Conservation (phyloP, 2,329 filamentous ascomycete species). For the Xylariaceae sp. region DNA sequence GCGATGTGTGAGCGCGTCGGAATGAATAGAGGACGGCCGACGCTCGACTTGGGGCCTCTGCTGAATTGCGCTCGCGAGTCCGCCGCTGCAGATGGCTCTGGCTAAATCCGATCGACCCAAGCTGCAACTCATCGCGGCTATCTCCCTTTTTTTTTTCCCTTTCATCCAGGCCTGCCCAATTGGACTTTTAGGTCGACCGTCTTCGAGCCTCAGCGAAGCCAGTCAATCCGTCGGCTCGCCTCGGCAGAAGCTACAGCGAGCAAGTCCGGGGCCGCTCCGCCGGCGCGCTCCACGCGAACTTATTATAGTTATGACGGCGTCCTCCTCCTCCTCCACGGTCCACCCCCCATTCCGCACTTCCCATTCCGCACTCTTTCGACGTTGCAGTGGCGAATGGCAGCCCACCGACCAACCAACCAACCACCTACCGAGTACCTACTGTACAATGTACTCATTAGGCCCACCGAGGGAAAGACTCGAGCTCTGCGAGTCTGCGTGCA, state of each 20-base stretch:
- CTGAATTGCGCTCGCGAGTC: not conserved
- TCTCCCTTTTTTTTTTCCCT: no score
- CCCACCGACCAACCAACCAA: no score
- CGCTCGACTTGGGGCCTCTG: not conserved
- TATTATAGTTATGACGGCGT: not conserved
- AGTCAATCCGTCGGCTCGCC: not conserved
- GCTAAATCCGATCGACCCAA: not conserved
- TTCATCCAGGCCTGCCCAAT: not conserved
- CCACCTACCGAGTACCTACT: no score
- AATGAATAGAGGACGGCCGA: not conserved
- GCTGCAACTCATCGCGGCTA: no score
- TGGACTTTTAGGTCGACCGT: not conserved
- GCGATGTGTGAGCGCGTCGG: not conserved
- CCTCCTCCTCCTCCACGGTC: no score
- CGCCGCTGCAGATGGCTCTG: conserved; percentile 1
- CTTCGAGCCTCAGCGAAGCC: not conserved
- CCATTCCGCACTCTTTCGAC: not conserved
- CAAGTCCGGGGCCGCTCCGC: not conserved
- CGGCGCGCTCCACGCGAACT: not conserved
- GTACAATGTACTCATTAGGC: no score
- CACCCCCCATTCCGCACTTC: no score
- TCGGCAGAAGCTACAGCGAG: not conserved
- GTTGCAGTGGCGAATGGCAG: conserved; percentile 2
- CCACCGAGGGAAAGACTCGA: not conserved
- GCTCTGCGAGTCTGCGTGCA: not conserved